Evolutionary conservation across 2,329 filamentous ascomycete species (phyloP), one percentile per base, ranked within the genome.

Genomic region (Monosporascus cannonballus): DNA sequence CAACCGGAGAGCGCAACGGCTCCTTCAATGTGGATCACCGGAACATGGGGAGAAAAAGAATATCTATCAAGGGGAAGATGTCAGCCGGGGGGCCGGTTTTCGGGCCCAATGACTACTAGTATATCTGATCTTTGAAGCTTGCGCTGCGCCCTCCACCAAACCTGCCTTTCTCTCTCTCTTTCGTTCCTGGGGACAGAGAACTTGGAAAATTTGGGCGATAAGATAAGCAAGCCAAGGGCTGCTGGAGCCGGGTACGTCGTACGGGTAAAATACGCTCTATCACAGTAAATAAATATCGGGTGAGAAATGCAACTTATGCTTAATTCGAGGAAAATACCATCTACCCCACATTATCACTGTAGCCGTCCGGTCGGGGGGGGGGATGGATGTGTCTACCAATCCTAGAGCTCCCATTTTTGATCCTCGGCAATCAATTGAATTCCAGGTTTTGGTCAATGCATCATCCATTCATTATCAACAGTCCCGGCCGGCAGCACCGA

Each of bases 341-440:
- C 30, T 14, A 34, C 4, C 30, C 30, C 30, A 5, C 6, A 44
- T 44, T 44, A 44, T 44, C 20, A 6, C 20, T 44, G 22, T 44
- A 44, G 25, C 20, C 41, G 20, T 44, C 41, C 41, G 11, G 25
- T 14, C 41, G 41, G 18, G n/a, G 20, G 2, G n/a, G n/a, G n/a
- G n/a, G n/a, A n/a, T n/a, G n/a, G 6, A 25, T 4, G n/a, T 2
- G 22, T 18, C 20, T n/a, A 54, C 76, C 76, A 79, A 79, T 79
- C 68, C 73, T 52, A 61, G 54, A 59, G 55, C 59, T 64, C 59
- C 61, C 67, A 75, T 72, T 78, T 75, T 67, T 69, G 67, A 72
- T 73, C 74, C 76, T 79, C 76, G 77, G 77, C 74, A 78, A 78
- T 76, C 57, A 41, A 42, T 46, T 20, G n/a, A 25, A 38, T 45